Conservation (phyloP, 75 land plant species). For the Sequoiadendron giganteum region DNA sequence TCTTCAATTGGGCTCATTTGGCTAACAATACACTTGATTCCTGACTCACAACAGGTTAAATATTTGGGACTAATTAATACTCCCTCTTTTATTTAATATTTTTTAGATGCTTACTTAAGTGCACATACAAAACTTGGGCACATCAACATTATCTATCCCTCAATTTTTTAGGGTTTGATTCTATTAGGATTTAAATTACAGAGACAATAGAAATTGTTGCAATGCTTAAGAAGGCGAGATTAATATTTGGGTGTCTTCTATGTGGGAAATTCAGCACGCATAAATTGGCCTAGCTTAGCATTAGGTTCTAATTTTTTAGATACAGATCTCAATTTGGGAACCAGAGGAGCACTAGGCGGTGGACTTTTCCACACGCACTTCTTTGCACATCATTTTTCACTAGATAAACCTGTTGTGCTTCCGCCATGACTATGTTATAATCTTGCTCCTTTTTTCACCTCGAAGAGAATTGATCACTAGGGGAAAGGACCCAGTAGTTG, state of each 20-base stretch:
- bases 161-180: too few species aligned
- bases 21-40: not conserved
- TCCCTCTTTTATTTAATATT: not conserved
- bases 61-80: not conserved
- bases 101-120: too few species aligned
- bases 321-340: too few species aligned
- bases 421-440: slow-evolving; percentile 13
- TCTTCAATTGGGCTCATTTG: not conserved
- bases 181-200: too few species aligned
- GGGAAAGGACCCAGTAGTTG: too few species aligned
- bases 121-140: too few species aligned
- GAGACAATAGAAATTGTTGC: slow-evolving; percentile 27
- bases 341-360: slow-evolving; percentile 16
- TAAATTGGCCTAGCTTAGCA: not conserved
- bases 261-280: not conserved
- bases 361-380: not conserved
- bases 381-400: slow-evolving; percentile 13
- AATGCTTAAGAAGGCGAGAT: slow-evolving; percentile 25
- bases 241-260: slow-evolving; percentile 8
- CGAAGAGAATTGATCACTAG: not conserved
- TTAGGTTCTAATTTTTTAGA: not conserved
- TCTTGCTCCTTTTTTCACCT: too few species aligned
- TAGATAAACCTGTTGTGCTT: slow-evolving; percentile 20
- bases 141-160: too few species aligned
- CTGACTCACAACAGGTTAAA: not conserved